These are phyloP conservation scores for Hsuehochloa calcarea DNA, from an alignment of 176 grass and related monocot genomes.

Conservation along the genomic window DNA sequence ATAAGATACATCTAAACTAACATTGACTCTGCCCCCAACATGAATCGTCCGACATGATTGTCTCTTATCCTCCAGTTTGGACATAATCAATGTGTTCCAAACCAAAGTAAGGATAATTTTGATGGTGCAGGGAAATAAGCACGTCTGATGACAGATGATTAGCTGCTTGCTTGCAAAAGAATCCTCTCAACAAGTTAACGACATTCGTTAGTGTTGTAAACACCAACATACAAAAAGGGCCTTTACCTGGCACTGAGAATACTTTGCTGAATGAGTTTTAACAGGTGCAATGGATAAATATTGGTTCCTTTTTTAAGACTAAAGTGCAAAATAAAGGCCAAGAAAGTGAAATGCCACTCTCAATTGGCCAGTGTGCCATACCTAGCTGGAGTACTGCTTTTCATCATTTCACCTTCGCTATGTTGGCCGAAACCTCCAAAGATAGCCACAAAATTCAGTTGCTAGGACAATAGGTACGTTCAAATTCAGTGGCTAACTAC, in stretches of 20 bases:
- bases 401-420: not conserved
- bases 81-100: not conserved
- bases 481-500: not conserved
- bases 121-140: not conserved
- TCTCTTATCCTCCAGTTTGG: not conserved
- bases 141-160: not conserved
- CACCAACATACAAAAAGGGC: not conserved
- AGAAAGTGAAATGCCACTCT: conserved; percentile 13
- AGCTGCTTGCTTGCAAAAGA: not conserved
- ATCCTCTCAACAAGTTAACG: not conserved
- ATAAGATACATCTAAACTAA: not conserved
- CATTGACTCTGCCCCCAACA: not conserved
- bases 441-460: not conserved
- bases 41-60: not conserved
- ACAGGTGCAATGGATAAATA: not conserved
- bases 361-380: not conserved
- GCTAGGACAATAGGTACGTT: not conserved
- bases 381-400: conserved; percentile 4
- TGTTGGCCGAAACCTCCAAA: not conserved
- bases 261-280: not conserved
- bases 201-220: not conserved
- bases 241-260: not conserved
- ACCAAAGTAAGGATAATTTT: not conserved
- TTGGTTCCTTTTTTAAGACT: not conserved
- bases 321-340: conserved; percentile 13